Conservation (phyloP, 2,329 filamentous ascomycete species). For the Alternaria arborescens region DNA sequence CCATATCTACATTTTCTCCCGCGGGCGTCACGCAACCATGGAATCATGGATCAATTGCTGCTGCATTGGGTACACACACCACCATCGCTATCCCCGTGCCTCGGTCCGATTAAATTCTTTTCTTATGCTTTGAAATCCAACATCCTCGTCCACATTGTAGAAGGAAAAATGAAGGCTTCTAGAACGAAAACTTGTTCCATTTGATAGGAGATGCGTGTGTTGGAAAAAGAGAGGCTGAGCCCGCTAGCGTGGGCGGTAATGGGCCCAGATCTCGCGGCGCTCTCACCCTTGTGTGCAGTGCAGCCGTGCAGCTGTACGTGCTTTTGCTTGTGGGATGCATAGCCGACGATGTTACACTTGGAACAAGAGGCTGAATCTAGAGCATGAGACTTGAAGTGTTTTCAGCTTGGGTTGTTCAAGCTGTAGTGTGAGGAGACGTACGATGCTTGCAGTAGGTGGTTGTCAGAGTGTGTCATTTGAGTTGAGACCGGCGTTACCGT, state of each 20-base stretch:
- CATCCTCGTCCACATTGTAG: neutral
- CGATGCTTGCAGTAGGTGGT: neutral
- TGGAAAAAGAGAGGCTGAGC: neutral
- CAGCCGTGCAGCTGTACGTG: neutral
- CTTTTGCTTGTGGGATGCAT: neutral
- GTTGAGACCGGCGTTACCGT: neutral
- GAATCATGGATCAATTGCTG: conserved; percentile 2
- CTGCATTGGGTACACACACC: neutral
- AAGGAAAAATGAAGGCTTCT: neutral
- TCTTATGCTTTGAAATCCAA: neutral
- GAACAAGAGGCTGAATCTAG: conserved; percentile 6
- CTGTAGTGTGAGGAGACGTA: neutral
- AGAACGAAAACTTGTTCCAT: neutral
- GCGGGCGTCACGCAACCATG: neutral
- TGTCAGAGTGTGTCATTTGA: neutral
- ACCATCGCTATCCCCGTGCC: conserved; percentile 7
- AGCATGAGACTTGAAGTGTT: neutral
- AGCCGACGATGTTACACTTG: conserved; percentile 1
- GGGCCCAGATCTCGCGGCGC: conserved; percentile 2
- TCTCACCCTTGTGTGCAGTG: neutral
- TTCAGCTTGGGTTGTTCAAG: conserved; percentile 4
- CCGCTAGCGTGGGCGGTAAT: neutral
- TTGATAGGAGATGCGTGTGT: neutral
- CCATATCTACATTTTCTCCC: neutral
- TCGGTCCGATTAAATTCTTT: neutral